phyloP scores from a whole-genome alignment of 768 basidiomycete species.

The Nidularia sp. region DNA sequence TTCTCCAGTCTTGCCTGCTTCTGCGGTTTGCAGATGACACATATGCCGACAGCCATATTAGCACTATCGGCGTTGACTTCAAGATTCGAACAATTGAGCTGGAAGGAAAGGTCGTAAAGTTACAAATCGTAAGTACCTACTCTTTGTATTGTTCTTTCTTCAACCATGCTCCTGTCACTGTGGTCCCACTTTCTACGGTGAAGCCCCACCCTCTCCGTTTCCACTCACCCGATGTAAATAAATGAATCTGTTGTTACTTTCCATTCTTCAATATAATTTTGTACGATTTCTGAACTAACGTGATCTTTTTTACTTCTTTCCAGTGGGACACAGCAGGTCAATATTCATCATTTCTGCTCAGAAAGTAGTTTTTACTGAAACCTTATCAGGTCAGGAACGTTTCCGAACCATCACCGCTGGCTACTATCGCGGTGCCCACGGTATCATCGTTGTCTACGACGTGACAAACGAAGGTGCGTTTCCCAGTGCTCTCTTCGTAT shows the following conservation, averaged over 20 bases:
- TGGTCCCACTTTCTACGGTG: no score
- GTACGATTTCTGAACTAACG: conserved; percentile 17
- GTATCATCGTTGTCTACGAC: conserved; percentile 98
- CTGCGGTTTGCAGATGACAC: conserved; percentile 94
- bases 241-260: neutral
- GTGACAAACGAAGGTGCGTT: conserved; percentile 86
- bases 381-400: conserved; percentile 78
- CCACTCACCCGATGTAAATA: neutral
- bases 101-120: conserved; percentile 96
- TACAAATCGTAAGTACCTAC: conserved; percentile 83
- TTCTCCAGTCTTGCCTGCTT: conserved; percentile 76
- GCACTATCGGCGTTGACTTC: conserved; percentile 97
- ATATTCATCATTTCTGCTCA: neutral
- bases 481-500: neutral
- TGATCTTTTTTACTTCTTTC: conserved; percentile 9
- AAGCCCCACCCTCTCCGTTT: no score
- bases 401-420: conserved; percentile 99
- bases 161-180: neutral
- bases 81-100: conserved; percentile 99
- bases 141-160: neutral
- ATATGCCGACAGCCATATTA: conserved; percentile 96
- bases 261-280: neutral
- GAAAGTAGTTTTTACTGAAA: neutral
- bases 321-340: conserved; percentile 98
- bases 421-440: conserved; percentile 99